Percentiles rank a stretch among this genome's conserved stretches.
These are phyloP conservation scores for Astrothelium macrocarpum DNA, from an alignment of 495 filamentous ascomycete genomes.

Conservation along the genomic window DNA sequence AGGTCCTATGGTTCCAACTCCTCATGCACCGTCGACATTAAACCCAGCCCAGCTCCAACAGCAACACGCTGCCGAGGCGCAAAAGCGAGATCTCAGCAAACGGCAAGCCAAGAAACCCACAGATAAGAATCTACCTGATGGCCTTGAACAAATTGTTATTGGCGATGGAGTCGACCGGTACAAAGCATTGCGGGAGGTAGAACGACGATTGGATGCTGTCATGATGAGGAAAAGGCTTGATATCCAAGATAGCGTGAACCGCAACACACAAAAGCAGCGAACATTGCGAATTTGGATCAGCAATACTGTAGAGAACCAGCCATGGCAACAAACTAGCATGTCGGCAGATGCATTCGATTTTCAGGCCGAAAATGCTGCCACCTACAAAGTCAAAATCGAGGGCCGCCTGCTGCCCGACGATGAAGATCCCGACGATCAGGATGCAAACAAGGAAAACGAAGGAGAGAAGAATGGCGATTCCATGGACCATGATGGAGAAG, in stretches of 20 bases:
- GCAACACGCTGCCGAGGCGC: conserved; percentile 45
- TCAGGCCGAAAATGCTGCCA: conserved; percentile 53
- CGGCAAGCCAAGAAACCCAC: conserved; percentile 78
- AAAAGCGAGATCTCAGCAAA: conserved; percentile 57
- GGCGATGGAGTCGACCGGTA: conserved; percentile 79
- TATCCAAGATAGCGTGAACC: conserved; percentile 71
- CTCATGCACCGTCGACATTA: background rate
- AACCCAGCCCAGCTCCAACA: conserved; percentile 39
- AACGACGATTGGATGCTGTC: conserved; percentile 83
- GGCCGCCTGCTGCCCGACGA: conserved; percentile 56
- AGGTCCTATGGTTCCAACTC: conserved; percentile 25
- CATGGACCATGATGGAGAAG: conserved; percentile 51
- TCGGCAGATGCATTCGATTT: conserved; percentile 59
- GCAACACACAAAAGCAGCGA: conserved; percentile 69
- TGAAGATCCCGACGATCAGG: conserved; percentile 37
- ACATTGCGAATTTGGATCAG: conserved; percentile 90
- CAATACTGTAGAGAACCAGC: conserved; percentile 89
- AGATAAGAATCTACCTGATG: conserved; percentile 88
- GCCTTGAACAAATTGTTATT: conserved; percentile 66
- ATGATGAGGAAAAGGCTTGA: conserved; percentile 92
- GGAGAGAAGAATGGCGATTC: conserved; percentile 49
- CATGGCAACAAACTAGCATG: conserved; percentile 62
- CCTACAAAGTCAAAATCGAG: conserved; percentile 87
- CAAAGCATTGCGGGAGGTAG: conserved; percentile 69
- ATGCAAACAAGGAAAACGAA: conserved; percentile 47